These are phyloP conservation scores for Allium sativum DNA, from an alignment of 106 monocot genomes.

Conservation along the genomic window DNA sequence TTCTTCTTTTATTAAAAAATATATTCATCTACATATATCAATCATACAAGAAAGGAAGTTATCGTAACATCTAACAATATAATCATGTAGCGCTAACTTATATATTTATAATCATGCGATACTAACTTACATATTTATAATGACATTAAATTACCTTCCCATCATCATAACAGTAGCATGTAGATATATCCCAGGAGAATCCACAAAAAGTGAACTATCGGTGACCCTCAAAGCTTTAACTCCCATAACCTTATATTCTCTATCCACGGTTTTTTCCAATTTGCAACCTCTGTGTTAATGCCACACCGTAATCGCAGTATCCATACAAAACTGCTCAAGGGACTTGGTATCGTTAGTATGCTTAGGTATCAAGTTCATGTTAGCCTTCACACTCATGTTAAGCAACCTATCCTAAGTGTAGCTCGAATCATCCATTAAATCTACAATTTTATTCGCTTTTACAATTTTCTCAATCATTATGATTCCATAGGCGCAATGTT, in stretches of 20 bases:
- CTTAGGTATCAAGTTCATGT: slow-evolving; percentile 63
- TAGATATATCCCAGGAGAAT: slow-evolving; percentile 62
- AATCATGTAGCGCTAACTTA: no score
- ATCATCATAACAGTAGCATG: slow-evolving; percentile 69
- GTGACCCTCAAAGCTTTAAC: slow-evolving; percentile 32
- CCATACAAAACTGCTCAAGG: slow-evolving; percentile 56
- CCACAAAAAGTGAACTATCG: slow-evolving; percentile 38
- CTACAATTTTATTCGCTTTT: slow-evolving; percentile 22
- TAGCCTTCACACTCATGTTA: slow-evolving; percentile 49
- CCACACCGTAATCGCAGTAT: slow-evolving; percentile 67
- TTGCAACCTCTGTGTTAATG: slow-evolving; percentile 77
- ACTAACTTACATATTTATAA: background rate
- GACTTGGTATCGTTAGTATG: slow-evolving; percentile 49
- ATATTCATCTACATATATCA: slow-evolving; percentile 56
- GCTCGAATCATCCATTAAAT: slow-evolving; percentile 19
- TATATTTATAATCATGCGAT: no score
- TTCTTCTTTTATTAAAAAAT: no score
- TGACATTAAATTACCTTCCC: slow-evolving; percentile 34
- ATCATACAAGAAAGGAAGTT: background rate
- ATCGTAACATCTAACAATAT: background rate
- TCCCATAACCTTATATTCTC: slow-evolving; percentile 30
- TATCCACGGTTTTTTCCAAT: slow-evolving; percentile 44
- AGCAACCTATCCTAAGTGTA: slow-evolving; percentile 26
- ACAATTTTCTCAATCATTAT: slow-evolving; percentile 37
- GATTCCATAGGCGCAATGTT: slow-evolving; percentile 36